Evolutionary conservation across 306 rosid species (phyloP).

Genomic region (Pyrus communis): DNA sequence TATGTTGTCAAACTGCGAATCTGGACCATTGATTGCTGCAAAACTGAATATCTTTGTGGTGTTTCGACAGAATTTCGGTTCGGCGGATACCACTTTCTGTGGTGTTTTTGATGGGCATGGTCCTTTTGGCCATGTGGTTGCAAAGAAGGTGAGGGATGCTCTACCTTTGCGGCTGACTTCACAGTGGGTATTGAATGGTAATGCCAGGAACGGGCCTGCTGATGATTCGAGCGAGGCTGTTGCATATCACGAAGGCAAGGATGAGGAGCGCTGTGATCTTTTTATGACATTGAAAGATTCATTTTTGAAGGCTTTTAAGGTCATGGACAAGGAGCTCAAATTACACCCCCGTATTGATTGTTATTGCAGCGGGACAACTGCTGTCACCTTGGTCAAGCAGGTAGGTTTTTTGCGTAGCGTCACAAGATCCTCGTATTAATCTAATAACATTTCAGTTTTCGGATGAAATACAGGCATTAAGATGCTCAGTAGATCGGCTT

Average conservation of each 20-base stretch:
- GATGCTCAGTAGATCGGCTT: background rate
- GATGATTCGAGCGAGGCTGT: constrained; percentile 9
- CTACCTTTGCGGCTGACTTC: constrained; percentile 64
- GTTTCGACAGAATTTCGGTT: constrained; percentile 45
- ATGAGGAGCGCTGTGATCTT: constrained; percentile 8
- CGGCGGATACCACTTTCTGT: constrained; percentile 48
- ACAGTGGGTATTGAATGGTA: constrained; percentile 38
- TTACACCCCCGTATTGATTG: constrained; percentile 50
- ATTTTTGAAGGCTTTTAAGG: constrained; percentile 52
- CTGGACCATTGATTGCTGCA: background rate
- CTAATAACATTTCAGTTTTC: background rate
- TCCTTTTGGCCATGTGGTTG: constrained; percentile 70
- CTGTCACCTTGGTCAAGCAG: constrained; percentile 70
- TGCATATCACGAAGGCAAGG: constrained; percentile 21
- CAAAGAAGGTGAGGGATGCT: constrained; percentile 74
- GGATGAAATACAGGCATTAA: background rate
- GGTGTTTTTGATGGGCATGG: constrained; percentile 99
- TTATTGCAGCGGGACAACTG: constrained; percentile 78
- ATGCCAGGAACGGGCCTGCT: constrained; percentile 18
- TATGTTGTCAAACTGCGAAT: background rate
- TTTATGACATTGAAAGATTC: constrained; percentile 38
- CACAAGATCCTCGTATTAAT: background rate
- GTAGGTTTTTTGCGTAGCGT: constrained; percentile 10
- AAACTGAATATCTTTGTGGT: background rate
- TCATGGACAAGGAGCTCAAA: constrained; percentile 76